Conservation (phyloP, 176 grass and related monocot species). For the Aechmea fasciata region DNA sequence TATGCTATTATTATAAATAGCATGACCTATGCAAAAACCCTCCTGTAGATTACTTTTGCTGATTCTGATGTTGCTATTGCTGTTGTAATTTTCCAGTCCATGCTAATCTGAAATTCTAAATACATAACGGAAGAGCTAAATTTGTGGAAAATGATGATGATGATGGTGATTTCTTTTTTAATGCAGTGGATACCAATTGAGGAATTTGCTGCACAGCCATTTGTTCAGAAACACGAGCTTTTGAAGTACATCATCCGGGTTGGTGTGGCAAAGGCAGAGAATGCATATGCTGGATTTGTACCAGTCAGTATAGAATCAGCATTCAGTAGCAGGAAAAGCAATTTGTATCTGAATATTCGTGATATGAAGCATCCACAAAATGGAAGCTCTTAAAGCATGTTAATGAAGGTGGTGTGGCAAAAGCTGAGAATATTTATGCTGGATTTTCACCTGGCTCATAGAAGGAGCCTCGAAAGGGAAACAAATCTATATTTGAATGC, state of each 20-base stretch:
- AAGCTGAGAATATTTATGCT: slow-evolving; percentile 4
- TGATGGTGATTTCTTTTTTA: not conserved
- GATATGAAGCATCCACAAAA: slow-evolving; percentile 29
- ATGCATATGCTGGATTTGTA: slow-evolving; percentile 66
- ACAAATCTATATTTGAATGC: slow-evolving; percentile 61
- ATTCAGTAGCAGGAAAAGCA: slow-evolving; percentile 37
- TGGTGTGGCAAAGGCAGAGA: slow-evolving; percentile 62
- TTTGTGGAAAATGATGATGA: not conserved
- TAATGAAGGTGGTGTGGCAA: not conserved
- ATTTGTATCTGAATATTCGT: slow-evolving; percentile 55
- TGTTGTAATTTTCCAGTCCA: not conserved
- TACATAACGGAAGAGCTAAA: not conserved
- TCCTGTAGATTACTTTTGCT: not conserved
- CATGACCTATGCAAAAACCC: not conserved
- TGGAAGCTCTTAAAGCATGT: not conserved
- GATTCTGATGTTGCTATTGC: not conserved
- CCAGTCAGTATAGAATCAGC: slow-evolving; percentile 66
- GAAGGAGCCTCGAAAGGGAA: slow-evolving; percentile 49
- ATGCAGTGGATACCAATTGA: slow-evolving; percentile 90
- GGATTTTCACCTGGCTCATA: slow-evolving; percentile 67
- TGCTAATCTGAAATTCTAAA: not conserved
- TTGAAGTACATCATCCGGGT: slow-evolving; percentile 67
- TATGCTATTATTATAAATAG: slow-evolving; percentile 37
- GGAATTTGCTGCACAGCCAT: slow-evolving; percentile 74
- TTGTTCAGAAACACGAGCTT: slow-evolving; percentile 73